Evolutionary conservation across 2,329 filamentous ascomycete genomes (phyloP).

Genomic region (Aspergillus pseudonomiae): DNA sequence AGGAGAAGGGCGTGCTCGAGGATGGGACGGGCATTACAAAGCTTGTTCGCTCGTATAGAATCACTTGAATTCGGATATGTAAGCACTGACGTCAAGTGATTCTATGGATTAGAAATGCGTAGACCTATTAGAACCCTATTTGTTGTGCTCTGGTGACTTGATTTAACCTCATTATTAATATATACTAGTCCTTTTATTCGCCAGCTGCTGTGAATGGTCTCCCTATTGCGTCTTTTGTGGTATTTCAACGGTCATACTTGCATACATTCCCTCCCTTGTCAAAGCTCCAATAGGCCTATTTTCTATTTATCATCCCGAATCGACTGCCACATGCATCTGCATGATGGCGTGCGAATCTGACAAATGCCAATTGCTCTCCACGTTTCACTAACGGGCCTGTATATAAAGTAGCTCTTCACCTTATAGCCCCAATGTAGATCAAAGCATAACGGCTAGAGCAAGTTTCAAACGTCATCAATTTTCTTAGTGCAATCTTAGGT

Average conservation of each 20-base stretch:
- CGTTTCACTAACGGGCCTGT: conserved; percentile 6
- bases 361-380: conserved; percentile 30
- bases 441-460: not conserved
- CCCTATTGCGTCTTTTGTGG: not conserved
- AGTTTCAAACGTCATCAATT: not conserved
- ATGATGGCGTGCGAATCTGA: conserved; percentile 39
- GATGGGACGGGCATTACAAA: conserved; percentile 71
- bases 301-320: conserved; percentile 35
- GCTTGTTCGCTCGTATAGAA: conserved; percentile 43
- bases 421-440: not conserved
- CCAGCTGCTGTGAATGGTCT: not conserved
- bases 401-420: conserved; percentile 1
- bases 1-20: conserved; percentile 60
- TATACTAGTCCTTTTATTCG: not conserved
- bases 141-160: not conserved
- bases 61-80: conserved; percentile 2
- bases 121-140: not conserved
- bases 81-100: not conserved
- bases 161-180: conserved; percentile 6
- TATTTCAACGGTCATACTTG: not conserved
- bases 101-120: conserved; percentile 10
- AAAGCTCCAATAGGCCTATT: conserved; percentile 7
- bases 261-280: not conserved
- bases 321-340: not conserved
- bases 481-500: not conserved